A percentile compares a stretch with the other conserved stretches of the same genome.
phyloP scores from a whole-genome alignment of 2,329 filamentous ascomycete species.

The Hymenotorrendiella dingleyae region DNA sequence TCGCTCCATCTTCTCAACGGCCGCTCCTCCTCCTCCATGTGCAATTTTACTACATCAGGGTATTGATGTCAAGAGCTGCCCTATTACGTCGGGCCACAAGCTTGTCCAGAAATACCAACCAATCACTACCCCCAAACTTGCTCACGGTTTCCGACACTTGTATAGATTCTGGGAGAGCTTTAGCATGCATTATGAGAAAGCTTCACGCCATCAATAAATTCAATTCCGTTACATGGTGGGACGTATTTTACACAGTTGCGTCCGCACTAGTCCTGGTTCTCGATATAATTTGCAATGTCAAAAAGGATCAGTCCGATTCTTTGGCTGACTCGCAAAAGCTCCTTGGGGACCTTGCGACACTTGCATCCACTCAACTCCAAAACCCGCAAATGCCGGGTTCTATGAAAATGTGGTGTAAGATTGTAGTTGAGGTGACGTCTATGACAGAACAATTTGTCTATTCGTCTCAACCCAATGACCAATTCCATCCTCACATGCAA shows the following conservation, averaged over 20 bases:
- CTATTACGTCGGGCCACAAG: conserved; percentile 33
- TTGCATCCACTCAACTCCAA: conserved; percentile 28
- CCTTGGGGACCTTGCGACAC: conserved; percentile 31
- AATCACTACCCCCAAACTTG: conserved; percentile 24
- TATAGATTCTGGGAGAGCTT: conserved; percentile 32
- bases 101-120: conserved; percentile 24
- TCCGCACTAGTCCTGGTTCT: conserved; percentile 35
- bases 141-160: conserved; percentile 33
- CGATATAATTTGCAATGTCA: conserved; percentile 31
- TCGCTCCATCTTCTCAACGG: conserved; percentile 32
- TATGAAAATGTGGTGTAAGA: conserved; percentile 32
- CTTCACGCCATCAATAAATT: conserved; percentile 34
- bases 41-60: conserved; percentile 36
- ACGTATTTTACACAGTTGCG: conserved; percentile 36
- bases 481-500: neutral
- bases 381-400: conserved; percentile 35
- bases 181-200: conserved; percentile 31
- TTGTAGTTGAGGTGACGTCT: conserved; percentile 32
- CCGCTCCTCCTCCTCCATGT: conserved; percentile 35
- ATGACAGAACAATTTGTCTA: conserved; percentile 15
- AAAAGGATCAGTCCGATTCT: conserved; percentile 18
- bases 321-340: conserved; percentile 29
- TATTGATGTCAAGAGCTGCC: conserved; percentile 34
- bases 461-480: neutral
- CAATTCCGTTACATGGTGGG: conserved; percentile 36